Conservation (phyloP, 352 stramenopile genomes). For the Phytopythium mirpurense region DNA sequence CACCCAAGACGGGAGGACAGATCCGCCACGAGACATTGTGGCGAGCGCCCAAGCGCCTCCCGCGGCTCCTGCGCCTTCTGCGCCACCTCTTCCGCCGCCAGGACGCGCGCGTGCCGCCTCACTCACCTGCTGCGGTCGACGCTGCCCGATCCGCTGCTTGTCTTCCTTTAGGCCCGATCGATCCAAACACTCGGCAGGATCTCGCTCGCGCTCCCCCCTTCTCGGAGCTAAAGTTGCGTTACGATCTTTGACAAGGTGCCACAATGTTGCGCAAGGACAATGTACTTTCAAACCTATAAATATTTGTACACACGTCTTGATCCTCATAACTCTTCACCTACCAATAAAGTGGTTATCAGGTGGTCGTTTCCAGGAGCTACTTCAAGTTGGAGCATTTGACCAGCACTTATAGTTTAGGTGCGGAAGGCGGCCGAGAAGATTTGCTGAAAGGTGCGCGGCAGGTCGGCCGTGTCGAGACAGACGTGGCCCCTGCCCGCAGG, state of each 20-base stretch:
- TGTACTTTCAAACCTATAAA: background rate
- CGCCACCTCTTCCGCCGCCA: too few relatives aligned
- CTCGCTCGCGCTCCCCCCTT: background rate
- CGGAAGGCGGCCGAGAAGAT: slow-evolving; percentile 72
- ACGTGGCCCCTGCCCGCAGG: slow-evolving; percentile 70
- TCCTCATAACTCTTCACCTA: background rate
- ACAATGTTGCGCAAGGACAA: background rate
- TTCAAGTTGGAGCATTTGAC: too few relatives aligned
- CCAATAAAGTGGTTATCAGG: slow-evolving; percentile 3
- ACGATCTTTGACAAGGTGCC: background rate
- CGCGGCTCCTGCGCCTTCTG: too few relatives aligned
- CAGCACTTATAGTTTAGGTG: background rate
- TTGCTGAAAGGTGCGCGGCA: slow-evolving; percentile 80
- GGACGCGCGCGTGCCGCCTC: background rate
- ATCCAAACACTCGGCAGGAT: slow-evolving; percentile 1
- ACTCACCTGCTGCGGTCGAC: background rate
- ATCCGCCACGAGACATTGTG: background rate
- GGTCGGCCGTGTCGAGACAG: slow-evolving; percentile 69
- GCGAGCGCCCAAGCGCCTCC: too few relatives aligned
- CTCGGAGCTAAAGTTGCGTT: background rate
- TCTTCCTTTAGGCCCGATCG: background rate
- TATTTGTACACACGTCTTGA: too few relatives aligned
- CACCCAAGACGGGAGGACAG: background rate
- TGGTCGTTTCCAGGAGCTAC: too few relatives aligned
- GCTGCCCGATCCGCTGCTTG: background rate